Conservation (phyloP, 805 yeast genomes). For the Metschnikowia lachancei region DNA sequence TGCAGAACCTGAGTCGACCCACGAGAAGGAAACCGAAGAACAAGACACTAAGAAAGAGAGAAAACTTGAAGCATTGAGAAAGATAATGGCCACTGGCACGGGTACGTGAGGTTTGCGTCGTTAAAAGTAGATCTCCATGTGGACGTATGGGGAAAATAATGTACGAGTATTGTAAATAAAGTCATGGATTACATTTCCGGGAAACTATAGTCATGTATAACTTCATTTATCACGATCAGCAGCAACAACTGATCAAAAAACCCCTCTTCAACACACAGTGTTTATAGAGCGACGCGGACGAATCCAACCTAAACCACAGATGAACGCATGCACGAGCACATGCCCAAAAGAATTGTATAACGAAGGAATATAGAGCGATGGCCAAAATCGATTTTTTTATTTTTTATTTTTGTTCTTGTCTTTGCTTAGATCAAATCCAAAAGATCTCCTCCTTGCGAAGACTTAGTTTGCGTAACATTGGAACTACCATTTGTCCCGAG, state of each 20-base stretch:
- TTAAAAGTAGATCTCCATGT: no score
- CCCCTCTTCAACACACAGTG: not conserved
- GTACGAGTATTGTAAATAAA: no score
- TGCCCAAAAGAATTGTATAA: not conserved
- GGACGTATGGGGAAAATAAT: no score
- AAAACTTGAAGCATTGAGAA: not conserved
- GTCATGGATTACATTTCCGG: not conserved
- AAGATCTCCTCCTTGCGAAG: conserved; percentile 28
- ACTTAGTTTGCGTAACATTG: not conserved
- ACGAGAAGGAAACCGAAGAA: no score
- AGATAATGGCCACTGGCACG: not conserved
- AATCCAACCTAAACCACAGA: no score
- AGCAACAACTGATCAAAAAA: not conserved
- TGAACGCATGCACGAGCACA: no score
- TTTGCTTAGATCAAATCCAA: conserved; percentile 36
- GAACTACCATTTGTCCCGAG: conserved; percentile 12
- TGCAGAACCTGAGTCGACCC: not conserved
- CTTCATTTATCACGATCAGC: not conserved
- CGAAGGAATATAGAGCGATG: not conserved
- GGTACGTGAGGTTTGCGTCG: not conserved
- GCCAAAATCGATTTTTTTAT: no score
- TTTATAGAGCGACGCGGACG: not conserved
- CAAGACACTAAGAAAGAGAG: not conserved
- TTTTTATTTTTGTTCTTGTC: not conserved
- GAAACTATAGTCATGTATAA: not conserved